phyloP scores from a whole-genome alignment of 352 stramenopile species.

The Phytophthora pini region DNA sequence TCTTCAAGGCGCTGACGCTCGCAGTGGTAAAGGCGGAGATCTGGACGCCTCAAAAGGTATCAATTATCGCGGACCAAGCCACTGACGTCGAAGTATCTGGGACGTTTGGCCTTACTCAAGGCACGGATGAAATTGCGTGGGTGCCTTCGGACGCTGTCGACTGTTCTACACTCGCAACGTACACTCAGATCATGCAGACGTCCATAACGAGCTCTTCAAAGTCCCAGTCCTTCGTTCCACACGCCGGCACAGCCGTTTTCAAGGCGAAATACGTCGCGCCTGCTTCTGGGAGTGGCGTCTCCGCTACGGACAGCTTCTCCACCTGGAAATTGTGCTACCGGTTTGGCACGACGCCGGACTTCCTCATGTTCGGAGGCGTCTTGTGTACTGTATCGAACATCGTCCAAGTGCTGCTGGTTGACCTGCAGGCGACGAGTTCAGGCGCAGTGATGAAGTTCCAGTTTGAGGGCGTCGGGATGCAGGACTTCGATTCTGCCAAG shows the following conservation, averaged over 20 bases:
- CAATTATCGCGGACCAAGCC: conserved; percentile 61
- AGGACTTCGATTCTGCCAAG: conserved; percentile 71
- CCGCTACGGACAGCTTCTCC: conserved; percentile 31
- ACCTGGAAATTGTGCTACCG: conserved; percentile 79
- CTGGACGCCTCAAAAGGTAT: conserved; percentile 51
- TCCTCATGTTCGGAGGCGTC: conserved; percentile 71
- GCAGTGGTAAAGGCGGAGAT: conserved; percentile 55
- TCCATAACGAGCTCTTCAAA: conserved; percentile 35
- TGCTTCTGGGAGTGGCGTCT: conserved; percentile 7
- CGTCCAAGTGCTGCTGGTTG: conserved; percentile 45
- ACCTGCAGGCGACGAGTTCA: conserved; percentile 31
- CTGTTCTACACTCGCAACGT: conserved; percentile 43
- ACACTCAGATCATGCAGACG: conserved; percentile 50
- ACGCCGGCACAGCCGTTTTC: conserved; percentile 43
- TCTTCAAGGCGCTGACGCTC: conserved; percentile 46
- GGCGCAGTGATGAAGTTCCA: conserved; percentile 63
- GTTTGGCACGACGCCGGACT: conserved; percentile 59
- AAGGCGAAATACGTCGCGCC: conserved; percentile 50
- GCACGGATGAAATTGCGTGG: conserved; percentile 67
- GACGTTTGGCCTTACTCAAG: conserved; percentile 68
- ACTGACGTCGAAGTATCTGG: conserved; percentile 46
- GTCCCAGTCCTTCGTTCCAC: conserved; percentile 42
- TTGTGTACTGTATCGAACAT: conserved; percentile 66
- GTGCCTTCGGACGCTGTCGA: conserved; percentile 51
- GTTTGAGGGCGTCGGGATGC: conserved; percentile 58